Percentiles rank a stretch among this genome's conserved stretches.
These are phyloP conservation scores for Cryptococcus amylolentus DNA, from an alignment of 1,284 basidiomycete species.

Conservation along the genomic window DNA sequence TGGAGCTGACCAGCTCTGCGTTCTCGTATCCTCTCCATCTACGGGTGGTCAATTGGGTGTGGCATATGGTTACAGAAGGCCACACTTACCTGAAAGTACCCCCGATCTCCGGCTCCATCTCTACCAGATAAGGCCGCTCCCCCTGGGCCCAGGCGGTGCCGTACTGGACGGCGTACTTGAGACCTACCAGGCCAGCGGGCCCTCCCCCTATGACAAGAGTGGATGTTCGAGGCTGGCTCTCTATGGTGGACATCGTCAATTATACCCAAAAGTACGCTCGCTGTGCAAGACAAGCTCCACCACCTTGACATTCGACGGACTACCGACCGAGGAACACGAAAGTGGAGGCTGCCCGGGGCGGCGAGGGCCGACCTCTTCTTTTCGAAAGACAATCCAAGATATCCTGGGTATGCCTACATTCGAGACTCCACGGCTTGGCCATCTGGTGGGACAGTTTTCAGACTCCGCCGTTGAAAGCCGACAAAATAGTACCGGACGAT, in stretches of 20 bases:
- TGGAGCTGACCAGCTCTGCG: constrained; percentile 49
- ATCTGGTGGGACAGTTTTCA: too few relatives aligned
- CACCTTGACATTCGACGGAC: too few relatives aligned
- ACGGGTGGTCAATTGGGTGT: neutral
- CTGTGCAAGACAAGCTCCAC: too few relatives aligned
- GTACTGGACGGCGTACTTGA: constrained; percentile 58
- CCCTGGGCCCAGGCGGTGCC: constrained; percentile 46
- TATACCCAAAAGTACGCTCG: too few relatives aligned
- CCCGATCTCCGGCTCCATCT: constrained; percentile 61
- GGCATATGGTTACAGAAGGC: neutral
- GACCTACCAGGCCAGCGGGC: constrained; percentile 60
- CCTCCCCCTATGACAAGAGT: constrained; percentile 57
- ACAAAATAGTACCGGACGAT: neutral
- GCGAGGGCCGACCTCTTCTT: too few relatives aligned
- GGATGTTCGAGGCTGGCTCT: constrained; percentile 20
- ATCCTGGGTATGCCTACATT: too few relatives aligned
- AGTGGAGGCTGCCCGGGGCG: too few relatives aligned
- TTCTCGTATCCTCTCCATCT: constrained; percentile 53
- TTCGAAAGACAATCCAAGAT: too few relatives aligned
- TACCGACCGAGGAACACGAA: too few relatives aligned
- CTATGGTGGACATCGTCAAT: too few relatives aligned
- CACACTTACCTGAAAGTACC: constrained; percentile 56
- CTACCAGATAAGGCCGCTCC: constrained; percentile 57
- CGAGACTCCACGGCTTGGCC: too few relatives aligned
- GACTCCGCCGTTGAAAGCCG: too few relatives aligned